Percentiles rank a stretch among this genome's conserved stretches.
phyloP scores from a whole-genome alignment of 345 rosid species.

The Gossypium raimondii region DNA sequence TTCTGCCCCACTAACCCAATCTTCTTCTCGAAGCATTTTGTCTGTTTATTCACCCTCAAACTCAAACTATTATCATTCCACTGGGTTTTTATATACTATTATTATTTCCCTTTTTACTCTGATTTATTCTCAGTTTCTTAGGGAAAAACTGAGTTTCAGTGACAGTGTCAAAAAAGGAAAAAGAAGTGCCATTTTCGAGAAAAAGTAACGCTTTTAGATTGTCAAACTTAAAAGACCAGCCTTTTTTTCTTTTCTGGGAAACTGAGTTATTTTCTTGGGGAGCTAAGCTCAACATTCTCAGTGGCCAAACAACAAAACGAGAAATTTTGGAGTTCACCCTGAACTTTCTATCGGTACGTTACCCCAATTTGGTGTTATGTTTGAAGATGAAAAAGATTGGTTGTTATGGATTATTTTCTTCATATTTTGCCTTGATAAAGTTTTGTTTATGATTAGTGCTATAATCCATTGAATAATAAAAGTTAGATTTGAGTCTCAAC shows the following conservation, averaged over 20 bases:
- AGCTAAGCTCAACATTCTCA: background rate
- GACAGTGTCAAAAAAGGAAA: background rate
- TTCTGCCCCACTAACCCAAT: background rate
- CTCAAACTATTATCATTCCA: background rate
- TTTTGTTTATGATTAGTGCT: background rate
- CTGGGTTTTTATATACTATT: background rate
- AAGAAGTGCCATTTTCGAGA: background rate
- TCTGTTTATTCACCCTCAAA: background rate
- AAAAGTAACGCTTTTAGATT: background rate
- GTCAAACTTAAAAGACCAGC: background rate
- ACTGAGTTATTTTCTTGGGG: background rate
- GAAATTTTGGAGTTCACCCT: background rate
- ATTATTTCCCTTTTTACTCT: background rate
- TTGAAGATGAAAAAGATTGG: too few species aligned
- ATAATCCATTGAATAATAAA: slow-evolving; percentile 11
- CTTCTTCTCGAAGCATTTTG: background rate
- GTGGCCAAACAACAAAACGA: background rate
- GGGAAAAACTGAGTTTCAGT: background rate
- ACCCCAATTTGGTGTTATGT: too few species aligned
- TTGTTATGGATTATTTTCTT: too few species aligned
- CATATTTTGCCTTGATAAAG: too few species aligned
- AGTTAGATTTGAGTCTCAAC: slow-evolving; percentile 4
- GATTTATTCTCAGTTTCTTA: background rate
- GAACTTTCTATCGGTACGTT: background rate
- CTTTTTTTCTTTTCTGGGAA: background rate